These are phyloP conservation scores for Colletotrichum sidae DNA, from an alignment of 2,329 filamentous ascomycete genomes.

Conservation along the genomic window DNA sequence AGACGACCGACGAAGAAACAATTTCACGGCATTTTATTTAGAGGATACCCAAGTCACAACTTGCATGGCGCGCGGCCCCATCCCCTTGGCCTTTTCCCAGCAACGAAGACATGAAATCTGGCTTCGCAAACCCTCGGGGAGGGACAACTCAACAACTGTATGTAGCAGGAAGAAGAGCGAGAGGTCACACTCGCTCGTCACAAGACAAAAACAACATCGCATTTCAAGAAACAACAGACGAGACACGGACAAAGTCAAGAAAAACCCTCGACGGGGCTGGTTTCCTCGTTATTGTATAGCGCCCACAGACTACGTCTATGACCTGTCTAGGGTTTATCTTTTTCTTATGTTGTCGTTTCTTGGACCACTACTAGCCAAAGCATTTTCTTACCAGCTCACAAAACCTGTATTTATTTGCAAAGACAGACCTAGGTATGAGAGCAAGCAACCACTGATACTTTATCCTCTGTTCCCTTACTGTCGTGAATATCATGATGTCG, in stretches of 20 bases:
- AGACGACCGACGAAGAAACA: conserved; percentile 16
- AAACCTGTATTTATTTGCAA: conserved; percentile 23
- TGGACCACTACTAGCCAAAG: background rate
- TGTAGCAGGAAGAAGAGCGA: conserved; percentile 19
- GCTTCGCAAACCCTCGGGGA: background rate
- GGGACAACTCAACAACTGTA: conserved; percentile 8
- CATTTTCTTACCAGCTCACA: background rate
- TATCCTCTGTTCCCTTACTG: background rate
- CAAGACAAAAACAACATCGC: background rate
- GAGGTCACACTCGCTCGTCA: conserved; percentile 5
- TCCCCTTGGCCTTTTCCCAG: conserved; percentile 3
- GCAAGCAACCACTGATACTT: conserved; percentile 30
- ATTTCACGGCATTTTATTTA: conserved; percentile 35
- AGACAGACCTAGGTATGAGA: conserved; percentile 24
- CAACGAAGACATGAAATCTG: conserved; percentile 8
- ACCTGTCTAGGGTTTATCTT: conserved; percentile 23
- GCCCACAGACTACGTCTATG: conserved; percentile 3
- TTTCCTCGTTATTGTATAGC: conserved; percentile 22
- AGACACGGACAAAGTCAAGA: conserved; percentile 4
- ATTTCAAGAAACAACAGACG: conserved; percentile 27
- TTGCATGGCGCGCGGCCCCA: conserved; percentile 27
- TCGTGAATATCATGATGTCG: background rate
- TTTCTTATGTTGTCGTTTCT: conserved; percentile 10
- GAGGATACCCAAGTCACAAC: conserved; percentile 35
- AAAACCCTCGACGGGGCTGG: conserved; percentile 35